Evolutionary conservation across 768 basidiomycete genomes (phyloP), one percentile per base, ranked within the genome.

Genomic region (Trametes coccinea): DNA sequence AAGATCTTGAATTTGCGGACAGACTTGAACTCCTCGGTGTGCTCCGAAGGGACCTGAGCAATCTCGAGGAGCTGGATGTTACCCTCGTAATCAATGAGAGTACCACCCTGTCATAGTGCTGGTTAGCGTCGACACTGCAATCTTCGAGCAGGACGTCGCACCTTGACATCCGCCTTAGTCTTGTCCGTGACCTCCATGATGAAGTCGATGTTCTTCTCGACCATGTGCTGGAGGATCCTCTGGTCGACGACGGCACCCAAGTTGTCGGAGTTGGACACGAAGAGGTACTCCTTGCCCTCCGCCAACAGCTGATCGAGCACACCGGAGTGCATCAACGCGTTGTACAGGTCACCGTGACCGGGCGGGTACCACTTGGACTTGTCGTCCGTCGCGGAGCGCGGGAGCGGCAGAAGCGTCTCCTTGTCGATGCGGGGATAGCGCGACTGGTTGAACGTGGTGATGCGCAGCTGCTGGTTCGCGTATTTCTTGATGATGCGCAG

Each of bases 231-330:
- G 60, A 93, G 78, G 71, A 96, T 95, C 67, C 81, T 84, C 72
- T 69, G 58, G 61, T 72, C 62, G 62, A 65, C 68, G 10, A 89
- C 88, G 64, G 94, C 95, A 72, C 95, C 95, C 72, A 98, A 76
- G 76, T 97, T 97, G 77, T 97, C 95, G 49, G 94, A 94, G 82
- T 98, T 98, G 75, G 94, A 96, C 56, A 95, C 92, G 72, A 97
- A 98, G 68, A 97, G 85, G 78, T 96, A 98, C 78, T 98, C 93
- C 75, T 96, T 97, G 75, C 95, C 95, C 66, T 92, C 90, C 10
- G 88, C 79, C 56, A 98, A 77, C 45, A 98, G 84, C 76, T 92
- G 88, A 72, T 96, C 93, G 65, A 98, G 82, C 53, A 95, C 86
- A 64, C 95, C 94, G 22, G 90, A 93, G 76, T 95, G 94, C 70